A percentile compares a stretch with the other conserved stretches of the same genome.
These are phyloP conservation scores for Grosmannia serpens DNA, from an alignment of 2,329 filamentous ascomycete genomes.

Conservation along the genomic window DNA sequence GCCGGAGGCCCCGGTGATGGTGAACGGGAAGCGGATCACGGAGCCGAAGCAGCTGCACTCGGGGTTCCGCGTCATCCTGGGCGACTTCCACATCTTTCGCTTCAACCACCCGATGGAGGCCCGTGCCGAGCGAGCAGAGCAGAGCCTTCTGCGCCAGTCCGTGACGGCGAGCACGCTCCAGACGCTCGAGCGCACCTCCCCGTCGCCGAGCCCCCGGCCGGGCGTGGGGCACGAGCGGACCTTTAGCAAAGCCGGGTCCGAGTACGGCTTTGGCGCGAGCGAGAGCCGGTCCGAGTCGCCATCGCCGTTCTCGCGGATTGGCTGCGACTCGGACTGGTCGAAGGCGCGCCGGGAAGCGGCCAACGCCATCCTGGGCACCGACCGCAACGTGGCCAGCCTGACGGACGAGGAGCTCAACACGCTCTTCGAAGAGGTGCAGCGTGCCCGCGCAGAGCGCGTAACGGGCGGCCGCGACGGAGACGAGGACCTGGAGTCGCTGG, in stretches of 20 bases:
- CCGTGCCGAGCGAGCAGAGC: constrained; percentile 78
- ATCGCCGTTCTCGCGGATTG: constrained; percentile 49
- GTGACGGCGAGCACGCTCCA: constrained; percentile 51
- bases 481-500: constrained; percentile 81
- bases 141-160: constrained; percentile 76
- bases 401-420: constrained; percentile 91
- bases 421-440: constrained; percentile 87
- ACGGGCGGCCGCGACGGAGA: constrained; percentile 61
- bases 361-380: constrained; percentile 74
- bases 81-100: constrained; percentile 96
- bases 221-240: constrained; percentile 61
- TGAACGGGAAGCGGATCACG: constrained; percentile 83
- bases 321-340: constrained; percentile 86
- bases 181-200: constrained; percentile 40
- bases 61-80: constrained; percentile 87
- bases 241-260: constrained; percentile 68
- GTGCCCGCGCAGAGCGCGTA: constrained; percentile 67
- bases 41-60: constrained; percentile 79
- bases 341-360: constrained; percentile 91
- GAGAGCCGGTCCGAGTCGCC: constrained; percentile 73
- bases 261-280: constrained; percentile 51
- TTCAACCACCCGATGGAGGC: constrained; percentile 98
- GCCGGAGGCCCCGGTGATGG: constrained; percentile 94
- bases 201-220: constrained; percentile 48
- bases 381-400: constrained; percentile 81